phyloP scores from a whole-genome alignment of 1,284 basidiomycete species.

The Puccinia polysora region DNA sequence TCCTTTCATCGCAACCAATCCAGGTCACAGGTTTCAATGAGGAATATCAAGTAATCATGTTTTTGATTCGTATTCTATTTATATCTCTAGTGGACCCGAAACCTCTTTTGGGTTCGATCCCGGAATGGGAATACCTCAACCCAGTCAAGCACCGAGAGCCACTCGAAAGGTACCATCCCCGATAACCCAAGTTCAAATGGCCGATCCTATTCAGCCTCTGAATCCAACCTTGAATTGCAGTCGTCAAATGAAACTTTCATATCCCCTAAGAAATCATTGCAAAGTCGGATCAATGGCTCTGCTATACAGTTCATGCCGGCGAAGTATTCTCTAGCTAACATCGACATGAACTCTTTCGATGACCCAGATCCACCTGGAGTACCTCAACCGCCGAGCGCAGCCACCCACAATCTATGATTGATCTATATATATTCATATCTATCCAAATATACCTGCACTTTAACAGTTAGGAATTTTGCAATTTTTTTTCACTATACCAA shows the following conservation, averaged over 20 bases:
- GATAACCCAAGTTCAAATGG: not conserved
- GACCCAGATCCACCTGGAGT: conserved; percentile 12
- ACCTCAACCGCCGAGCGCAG: not conserved
- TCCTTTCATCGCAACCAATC: not conserved
- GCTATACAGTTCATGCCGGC: conserved; percentile 36
- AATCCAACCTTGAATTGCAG: conserved; percentile 1
- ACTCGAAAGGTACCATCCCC: conserved; percentile 4
- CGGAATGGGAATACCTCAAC: not conserved
- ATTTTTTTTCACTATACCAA: too few relatives aligned
- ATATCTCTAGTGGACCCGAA: conserved; percentile 27
- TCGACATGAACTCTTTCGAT: conserved; percentile 40
- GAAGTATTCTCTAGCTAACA: conserved; percentile 38
- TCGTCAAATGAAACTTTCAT: not conserved
- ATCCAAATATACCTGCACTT: too few relatives aligned
- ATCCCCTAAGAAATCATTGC: conserved; percentile 4
- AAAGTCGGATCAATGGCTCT: conserved; percentile 20
- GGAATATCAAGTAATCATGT: too few relatives aligned
- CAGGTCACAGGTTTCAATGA: too few relatives aligned
- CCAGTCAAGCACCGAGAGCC: not conserved
- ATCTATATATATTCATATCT: not conserved
- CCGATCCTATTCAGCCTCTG: not conserved
- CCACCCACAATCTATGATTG: not conserved
- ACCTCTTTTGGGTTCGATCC: conserved; percentile 22
- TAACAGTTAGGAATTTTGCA: too few relatives aligned
- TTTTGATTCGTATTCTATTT: not conserved